Base-by-base conservation (phyloP, 805 yeast genomes). In the Myxozyma nipponensis region DNA sequence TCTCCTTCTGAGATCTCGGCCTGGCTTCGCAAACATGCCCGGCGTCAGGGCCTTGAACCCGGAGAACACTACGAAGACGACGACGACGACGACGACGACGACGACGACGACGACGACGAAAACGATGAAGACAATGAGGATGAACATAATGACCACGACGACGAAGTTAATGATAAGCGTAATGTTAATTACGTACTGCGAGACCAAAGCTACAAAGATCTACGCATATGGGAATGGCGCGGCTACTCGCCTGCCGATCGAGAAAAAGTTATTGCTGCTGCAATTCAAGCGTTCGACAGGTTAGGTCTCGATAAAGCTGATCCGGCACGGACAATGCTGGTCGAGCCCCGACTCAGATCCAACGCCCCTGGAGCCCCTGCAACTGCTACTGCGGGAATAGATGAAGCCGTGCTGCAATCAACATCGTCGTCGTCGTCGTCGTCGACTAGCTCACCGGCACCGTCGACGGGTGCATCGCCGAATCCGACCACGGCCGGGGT, bases 211-310 rank as follows among this genome's bases (percentile, higher is more conserved):
- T 62, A 60, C 52, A 62, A 64, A 26, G 62, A 63, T 22, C 57
- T 64, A n/a, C 64, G 67, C 18, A 64, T 71, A 4, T 66, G 74
- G 63, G 67, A 67, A 19, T 68, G 69, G 63, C 59, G 63, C 26
- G 62, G 63, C 23, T 72, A 73, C 56, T 56, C 66, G 42, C 65
- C 63, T 10, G 41, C 48, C 47, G 63, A 71, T 54, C 59, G 72
- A 47, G 46, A 56, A 7, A 48, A 52, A 26, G 69, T 68, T 13
- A 58, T 66, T 22, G 55, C 46, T n/a, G 58, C 60, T 1, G 63
- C 70, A 5, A 49, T 52, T 5, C 60, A 50, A 41, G 69, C 70
- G 5, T 68, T 56, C 42, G 65, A 59, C 39, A 49, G 65, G 5
- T 61, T 67, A 21, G 57, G 51, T 3, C 46, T 61, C 22, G 59